Evolutionary conservation across 192 early-diverging fungal species (phyloP).

Genomic region (Mortierella claussenii): DNA sequence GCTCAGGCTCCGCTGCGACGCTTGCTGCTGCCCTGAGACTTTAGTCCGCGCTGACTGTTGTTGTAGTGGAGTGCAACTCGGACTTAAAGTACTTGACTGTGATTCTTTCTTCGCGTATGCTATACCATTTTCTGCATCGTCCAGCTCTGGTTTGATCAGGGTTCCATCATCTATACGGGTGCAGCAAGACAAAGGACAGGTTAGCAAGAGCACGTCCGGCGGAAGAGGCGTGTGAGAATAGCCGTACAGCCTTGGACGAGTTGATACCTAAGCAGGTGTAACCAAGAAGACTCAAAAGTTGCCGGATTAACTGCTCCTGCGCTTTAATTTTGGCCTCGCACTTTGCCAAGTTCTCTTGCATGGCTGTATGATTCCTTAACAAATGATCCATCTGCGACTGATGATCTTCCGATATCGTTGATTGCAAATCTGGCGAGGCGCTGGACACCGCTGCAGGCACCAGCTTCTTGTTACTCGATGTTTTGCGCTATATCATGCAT

Average conservation of each 20-base stretch:
- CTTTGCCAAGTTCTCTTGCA: slow-evolving; percentile 56
- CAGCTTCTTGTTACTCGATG: slow-evolving; percentile 47
- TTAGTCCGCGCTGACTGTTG: slow-evolving; percentile 7
- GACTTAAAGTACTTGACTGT: no score
- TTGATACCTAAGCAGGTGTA: slow-evolving; percentile 49
- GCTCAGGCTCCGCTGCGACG: neutral
- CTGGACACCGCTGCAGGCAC: neutral
- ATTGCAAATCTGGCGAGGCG: slow-evolving; percentile 12
- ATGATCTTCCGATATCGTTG: slow-evolving; percentile 35
- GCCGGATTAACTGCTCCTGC: slow-evolving; percentile 61
- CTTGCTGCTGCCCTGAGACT: slow-evolving; percentile 8
- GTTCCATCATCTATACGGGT: slow-evolving; percentile 22
- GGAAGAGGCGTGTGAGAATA: no score
- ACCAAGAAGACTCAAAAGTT: slow-evolving; percentile 52
- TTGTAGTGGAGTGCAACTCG: slow-evolving; percentile 14
- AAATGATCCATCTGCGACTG: slow-evolving; percentile 56
- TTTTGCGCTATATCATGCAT: slow-evolving; percentile 56
- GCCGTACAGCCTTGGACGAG: neutral
- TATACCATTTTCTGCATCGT: neutral
- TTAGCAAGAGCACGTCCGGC: no score
- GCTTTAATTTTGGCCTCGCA: slow-evolving; percentile 58
- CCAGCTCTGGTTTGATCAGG: slow-evolving; percentile 5
- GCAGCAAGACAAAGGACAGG: slow-evolving; percentile 1
- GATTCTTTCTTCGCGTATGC: no score
- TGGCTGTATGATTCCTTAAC: slow-evolving; percentile 50